phyloP scores from a whole-genome alignment of 352 stramenopile species.

The Globisporangium lucens region DNA sequence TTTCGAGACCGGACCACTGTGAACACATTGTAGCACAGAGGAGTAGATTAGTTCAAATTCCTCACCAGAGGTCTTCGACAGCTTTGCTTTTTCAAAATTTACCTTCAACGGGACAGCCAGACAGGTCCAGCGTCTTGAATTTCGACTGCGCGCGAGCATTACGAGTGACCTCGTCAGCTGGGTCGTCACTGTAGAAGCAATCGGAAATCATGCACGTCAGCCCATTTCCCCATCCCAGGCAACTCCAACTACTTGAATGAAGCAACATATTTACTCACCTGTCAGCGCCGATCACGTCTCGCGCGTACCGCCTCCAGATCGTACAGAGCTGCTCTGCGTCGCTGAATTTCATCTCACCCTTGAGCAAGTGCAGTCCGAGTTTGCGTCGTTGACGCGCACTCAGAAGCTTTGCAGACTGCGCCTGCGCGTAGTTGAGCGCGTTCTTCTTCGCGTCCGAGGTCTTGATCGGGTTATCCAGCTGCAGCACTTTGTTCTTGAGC shows the following conservation, averaged over 20 bases:
- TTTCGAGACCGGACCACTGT: constrained; percentile 57
- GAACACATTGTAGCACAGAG: background rate
- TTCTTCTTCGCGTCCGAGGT: constrained; percentile 28
- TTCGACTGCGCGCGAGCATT: constrained; percentile 42
- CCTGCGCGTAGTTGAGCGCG: constrained; percentile 28
- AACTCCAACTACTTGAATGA: background rate
- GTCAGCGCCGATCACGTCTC: constrained; percentile 47
- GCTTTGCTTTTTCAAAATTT: background rate
- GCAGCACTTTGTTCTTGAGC: constrained; percentile 79
- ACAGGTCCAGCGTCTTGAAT: constrained; percentile 62
- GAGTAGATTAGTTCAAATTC: background rate
- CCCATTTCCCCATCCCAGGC: constrained; percentile 17
- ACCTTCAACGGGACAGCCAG: constrained; percentile 69
- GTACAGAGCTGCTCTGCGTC: constrained; percentile 59
- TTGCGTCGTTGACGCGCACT: constrained; percentile 58
- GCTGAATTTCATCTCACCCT: constrained; percentile 40
- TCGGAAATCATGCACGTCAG: background rate
- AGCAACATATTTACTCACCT: constrained; percentile 14
- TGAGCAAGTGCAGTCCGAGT: constrained; percentile 52
- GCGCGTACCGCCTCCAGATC: constrained; percentile 64
- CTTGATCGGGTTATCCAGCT: constrained; percentile 73
- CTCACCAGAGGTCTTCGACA: background rate
- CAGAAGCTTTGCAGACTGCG: constrained; percentile 55
- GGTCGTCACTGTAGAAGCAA: constrained; percentile 9
- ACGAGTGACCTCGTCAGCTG: constrained; percentile 16